Percentiles rank a stretch among this genome's conserved stretches.
These are phyloP conservation scores for Aspergillus floridensis DNA, from an alignment of 2,329 filamentous ascomycete species.

Conservation along the genomic window DNA sequence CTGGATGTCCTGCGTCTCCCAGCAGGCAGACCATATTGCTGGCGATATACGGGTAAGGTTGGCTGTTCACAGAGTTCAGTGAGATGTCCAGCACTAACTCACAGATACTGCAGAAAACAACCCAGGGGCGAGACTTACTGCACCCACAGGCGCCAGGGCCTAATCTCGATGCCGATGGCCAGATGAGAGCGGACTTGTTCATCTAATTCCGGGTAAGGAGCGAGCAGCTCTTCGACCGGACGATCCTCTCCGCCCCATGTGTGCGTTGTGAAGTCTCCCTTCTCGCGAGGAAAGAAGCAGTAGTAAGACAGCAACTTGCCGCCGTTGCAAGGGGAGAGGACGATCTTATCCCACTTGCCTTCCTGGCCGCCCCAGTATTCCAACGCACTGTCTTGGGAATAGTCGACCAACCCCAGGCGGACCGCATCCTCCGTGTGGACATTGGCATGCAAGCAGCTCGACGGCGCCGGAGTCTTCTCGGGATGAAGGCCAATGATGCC, in stretches of 20 bases:
- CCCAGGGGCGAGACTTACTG: conserved; percentile 37
- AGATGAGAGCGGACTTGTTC: conserved; percentile 57
- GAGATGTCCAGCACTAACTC: background rate
- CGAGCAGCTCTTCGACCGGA: conserved; percentile 59
- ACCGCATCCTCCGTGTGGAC: conserved; percentile 61
- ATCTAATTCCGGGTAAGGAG: conserved; percentile 61
- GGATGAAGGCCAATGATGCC: conserved; percentile 62
- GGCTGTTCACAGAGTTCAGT: conserved; percentile 14
- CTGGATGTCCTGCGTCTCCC: conserved; percentile 66
- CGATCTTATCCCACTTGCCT: conserved; percentile 67
- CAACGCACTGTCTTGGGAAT: conserved; percentile 58
- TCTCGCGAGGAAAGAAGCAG: conserved; percentile 63
- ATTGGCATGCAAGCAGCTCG: conserved; percentile 64
- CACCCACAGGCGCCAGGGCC: conserved; percentile 65
- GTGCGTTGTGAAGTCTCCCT: conserved; percentile 61
- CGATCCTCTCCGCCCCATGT: conserved; percentile 56
- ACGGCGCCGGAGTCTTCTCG: conserved; percentile 58
- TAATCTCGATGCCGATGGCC: conserved; percentile 60
- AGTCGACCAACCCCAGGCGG: conserved; percentile 60
- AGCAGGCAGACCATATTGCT: conserved; percentile 56
- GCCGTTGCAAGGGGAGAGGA: conserved; percentile 66
- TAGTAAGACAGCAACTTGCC: conserved; percentile 67
- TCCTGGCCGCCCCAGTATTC: conserved; percentile 67
- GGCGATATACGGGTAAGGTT: conserved; percentile 59
- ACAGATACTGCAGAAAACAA: background rate